These are phyloP conservation scores for Penicillium sp. DNA, from an alignment of 2,329 filamentous ascomycete genomes.

Conservation along the genomic window DNA sequence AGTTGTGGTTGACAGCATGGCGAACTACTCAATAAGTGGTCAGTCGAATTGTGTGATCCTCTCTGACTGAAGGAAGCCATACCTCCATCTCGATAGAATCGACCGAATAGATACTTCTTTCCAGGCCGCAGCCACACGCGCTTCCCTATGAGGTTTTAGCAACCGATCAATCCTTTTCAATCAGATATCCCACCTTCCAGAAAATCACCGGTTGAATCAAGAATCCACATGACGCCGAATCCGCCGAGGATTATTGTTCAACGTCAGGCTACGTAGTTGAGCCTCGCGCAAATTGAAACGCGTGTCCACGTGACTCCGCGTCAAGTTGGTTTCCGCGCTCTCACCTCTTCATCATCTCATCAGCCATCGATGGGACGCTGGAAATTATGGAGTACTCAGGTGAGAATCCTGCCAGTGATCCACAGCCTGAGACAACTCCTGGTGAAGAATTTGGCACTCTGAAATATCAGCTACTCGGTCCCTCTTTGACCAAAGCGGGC, in stretches of 20 bases:
- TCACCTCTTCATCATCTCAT: neutral
- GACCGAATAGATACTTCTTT: constrained; percentile 74
- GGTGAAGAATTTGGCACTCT: constrained; percentile 52
- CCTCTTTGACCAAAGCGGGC: constrained; percentile 85
- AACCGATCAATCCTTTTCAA: neutral
- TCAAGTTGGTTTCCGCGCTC: constrained; percentile 15
- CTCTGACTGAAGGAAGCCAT: constrained; percentile 15
- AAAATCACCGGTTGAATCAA: constrained; percentile 47
- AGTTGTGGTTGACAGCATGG: constrained; percentile 66
- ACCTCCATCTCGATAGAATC: constrained; percentile 59
- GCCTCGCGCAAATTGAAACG: constrained; percentile 20
- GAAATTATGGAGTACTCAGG: constrained; percentile 19
- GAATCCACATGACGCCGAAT: constrained; percentile 52
- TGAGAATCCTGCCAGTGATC: constrained; percentile 10
- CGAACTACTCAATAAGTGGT: constrained; percentile 42
- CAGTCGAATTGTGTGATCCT: neutral
- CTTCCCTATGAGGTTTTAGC: constrained; percentile 45
- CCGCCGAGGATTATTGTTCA: constrained; percentile 11
- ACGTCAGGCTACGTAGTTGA: neutral
- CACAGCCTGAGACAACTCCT: neutral
- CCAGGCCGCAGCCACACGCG: constrained; percentile 78
- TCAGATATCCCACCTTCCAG: constrained; percentile 41
- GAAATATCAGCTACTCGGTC: constrained; percentile 82
- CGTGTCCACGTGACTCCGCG: constrained; percentile 31
- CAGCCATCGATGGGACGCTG: constrained; percentile 8